These are phyloP conservation scores for Ceratorhiza oryzae-sativae DNA, from an alignment of 1,284 basidiomycete genomes.

Conservation along the genomic window DNA sequence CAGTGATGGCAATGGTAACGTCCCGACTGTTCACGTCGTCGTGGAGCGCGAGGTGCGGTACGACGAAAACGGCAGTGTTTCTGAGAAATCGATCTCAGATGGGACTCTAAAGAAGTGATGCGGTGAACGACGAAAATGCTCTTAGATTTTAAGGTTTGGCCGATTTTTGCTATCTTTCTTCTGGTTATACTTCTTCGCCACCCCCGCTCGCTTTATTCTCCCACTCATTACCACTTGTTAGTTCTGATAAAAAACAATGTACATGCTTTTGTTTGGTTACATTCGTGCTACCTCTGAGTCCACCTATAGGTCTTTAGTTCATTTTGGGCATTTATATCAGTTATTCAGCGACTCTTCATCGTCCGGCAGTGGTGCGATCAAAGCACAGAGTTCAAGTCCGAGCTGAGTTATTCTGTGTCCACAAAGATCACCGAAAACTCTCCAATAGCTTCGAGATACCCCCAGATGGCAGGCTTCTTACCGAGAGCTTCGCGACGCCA, in stretches of 20 bases:
- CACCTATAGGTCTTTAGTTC: not conserved
- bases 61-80: slow-evolving; percentile 8
- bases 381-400: too few species aligned
- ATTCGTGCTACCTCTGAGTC: not conserved
- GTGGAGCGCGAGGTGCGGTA: slow-evolving; percentile 31
- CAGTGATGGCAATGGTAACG: not conserved
- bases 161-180: not conserved
- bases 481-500: not conserved
- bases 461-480: not conserved
- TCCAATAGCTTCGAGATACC: not conserved
- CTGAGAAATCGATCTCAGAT: slow-evolving; percentile 27
- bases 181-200: not conserved
- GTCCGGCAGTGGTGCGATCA: too few species aligned
- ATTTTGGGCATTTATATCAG: not conserved
- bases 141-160: not conserved
- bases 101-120: not conserved
- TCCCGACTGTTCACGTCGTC: not conserved
- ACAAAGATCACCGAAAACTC: not conserved
- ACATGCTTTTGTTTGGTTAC: not conserved
- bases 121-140: not conserved
- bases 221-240: not conserved
- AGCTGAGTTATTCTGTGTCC: not conserved
- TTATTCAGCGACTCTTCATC: not conserved
- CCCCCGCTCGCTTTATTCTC: not conserved
- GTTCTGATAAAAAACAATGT: not conserved